Conservation (phyloP, 73 alveolate species). For the Paraurostyla sp. region DNA sequence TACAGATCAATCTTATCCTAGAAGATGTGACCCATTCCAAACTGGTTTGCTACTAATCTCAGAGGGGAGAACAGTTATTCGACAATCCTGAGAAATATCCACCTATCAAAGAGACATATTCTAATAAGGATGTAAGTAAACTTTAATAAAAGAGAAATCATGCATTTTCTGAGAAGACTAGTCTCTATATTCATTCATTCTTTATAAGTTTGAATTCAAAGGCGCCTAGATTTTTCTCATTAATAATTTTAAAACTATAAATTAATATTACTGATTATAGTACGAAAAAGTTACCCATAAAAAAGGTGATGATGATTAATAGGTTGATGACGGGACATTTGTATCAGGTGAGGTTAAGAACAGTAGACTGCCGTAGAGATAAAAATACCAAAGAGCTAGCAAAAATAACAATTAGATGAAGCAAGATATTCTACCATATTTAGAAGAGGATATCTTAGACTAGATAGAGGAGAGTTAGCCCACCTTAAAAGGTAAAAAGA, state of each 20-base stretch:
- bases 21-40: constrained; percentile 47
- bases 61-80: background rate
- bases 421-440: too few species aligned
- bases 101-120: background rate
- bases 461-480: too few species aligned
- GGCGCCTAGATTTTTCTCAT: background rate
- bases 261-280: background rate
- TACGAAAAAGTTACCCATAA: background rate
- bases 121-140: constrained; percentile 26
- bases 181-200: too few species aligned
- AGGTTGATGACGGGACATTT: background rate
- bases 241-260: too few species aligned
- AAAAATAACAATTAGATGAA: too few species aligned
- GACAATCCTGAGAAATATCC: background rate
- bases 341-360: background rate
- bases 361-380: too few species aligned
- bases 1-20: constrained; percentile 67
- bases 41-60: background rate
- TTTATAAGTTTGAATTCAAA: too few species aligned
- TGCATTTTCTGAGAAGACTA: too few species aligned
- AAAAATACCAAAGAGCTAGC: too few species aligned
- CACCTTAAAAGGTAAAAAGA: too few species aligned
- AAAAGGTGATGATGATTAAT: background rate
- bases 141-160: too few species aligned
- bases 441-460: too few species aligned